Conservation (phyloP, 2,329 filamentous ascomycete genomes). For the Helotiales sp. region DNA sequence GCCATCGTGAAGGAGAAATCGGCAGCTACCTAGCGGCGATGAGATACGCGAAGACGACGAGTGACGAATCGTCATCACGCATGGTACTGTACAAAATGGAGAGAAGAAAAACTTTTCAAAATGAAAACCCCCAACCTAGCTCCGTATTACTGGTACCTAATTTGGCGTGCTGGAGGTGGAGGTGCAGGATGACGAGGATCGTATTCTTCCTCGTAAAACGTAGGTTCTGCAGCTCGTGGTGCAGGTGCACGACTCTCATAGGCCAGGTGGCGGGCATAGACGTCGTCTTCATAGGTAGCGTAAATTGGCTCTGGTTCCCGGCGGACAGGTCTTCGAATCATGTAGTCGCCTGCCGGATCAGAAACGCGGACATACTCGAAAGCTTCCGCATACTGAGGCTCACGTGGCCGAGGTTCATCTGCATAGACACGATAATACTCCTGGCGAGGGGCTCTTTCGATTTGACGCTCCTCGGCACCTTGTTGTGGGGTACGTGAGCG, state of each 20-base stretch:
- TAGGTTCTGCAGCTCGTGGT: conserved; percentile 30
- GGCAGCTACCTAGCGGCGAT: not conserved
- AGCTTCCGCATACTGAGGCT: conserved; percentile 43
- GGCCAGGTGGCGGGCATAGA: conserved; percentile 36
- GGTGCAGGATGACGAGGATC: conserved; percentile 49
- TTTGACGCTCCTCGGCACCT: conserved; percentile 38
- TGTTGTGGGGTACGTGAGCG: conserved; percentile 37
- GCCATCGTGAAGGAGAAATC: not conserved
- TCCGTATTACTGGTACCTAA: conserved; percentile 37
- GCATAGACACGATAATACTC: conserved; percentile 45
- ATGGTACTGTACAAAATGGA: conserved; percentile 12
- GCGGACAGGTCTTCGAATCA: conserved; percentile 50
- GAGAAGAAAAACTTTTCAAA: conserved; percentile 22
- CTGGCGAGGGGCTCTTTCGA: conserved; percentile 41
- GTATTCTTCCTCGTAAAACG: conserved; percentile 50
- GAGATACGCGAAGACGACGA: not conserved
- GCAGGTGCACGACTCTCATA: conserved; percentile 37
- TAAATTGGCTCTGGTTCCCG: conserved; percentile 44
- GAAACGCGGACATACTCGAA: conserved; percentile 53
- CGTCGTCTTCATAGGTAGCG: conserved; percentile 37
- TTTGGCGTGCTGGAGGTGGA: conserved; percentile 35
- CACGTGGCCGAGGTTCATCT: conserved; percentile 41
- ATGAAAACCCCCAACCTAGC: conserved; percentile 19
- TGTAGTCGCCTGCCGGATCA: conserved; percentile 53
- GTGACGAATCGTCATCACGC: not conserved